Conservation (phyloP, 2,329 filamentous ascomycete species). For the Xylaria sp. region DNA sequence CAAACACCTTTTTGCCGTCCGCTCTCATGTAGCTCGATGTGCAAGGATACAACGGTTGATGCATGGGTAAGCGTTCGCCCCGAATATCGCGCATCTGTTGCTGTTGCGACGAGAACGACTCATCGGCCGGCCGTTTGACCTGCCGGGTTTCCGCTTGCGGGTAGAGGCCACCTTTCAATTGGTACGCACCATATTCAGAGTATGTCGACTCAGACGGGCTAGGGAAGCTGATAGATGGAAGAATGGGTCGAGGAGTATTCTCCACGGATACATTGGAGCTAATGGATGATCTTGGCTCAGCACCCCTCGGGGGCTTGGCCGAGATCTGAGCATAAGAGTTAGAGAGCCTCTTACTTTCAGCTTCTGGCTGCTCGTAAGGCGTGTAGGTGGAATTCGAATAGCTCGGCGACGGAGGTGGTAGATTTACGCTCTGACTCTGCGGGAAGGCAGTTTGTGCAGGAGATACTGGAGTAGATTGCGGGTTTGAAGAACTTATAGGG, state of each 20-base stretch:
- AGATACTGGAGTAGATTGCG: constrained; percentile 48
- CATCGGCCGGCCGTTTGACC: constrained; percentile 45
- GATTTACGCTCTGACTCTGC: constrained; percentile 26
- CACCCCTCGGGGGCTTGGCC: constrained; percentile 38
- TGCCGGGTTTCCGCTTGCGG: constrained; percentile 40
- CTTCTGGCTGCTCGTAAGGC: constrained; percentile 43
- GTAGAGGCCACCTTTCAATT: constrained; percentile 40
- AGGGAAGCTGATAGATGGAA: constrained; percentile 43
- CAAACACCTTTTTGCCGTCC: constrained; percentile 38
- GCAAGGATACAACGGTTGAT: constrained; percentile 21
- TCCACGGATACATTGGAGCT: constrained; percentile 43
- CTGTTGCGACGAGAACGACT: constrained; percentile 42
- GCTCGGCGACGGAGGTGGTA: constrained; percentile 34
- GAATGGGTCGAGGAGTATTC: constrained; percentile 37
- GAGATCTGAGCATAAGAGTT: constrained; percentile 42
- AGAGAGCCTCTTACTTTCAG: constrained; percentile 42
- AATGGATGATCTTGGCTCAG: constrained; percentile 41
- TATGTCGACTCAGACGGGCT: constrained; percentile 42
- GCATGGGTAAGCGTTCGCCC: constrained; percentile 41
- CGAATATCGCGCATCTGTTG: constrained; percentile 43
- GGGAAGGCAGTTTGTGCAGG: constrained; percentile 47
- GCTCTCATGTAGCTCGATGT: constrained; percentile 42
- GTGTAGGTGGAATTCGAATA: constrained; percentile 38
- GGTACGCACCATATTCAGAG: constrained; percentile 41
- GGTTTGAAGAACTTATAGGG: constrained; percentile 40